Evolutionary conservation across 2,329 filamentous ascomycete species (phyloP), one percentile per base, ranked within the genome.

Genomic region (Penicillium sp.): DNA sequence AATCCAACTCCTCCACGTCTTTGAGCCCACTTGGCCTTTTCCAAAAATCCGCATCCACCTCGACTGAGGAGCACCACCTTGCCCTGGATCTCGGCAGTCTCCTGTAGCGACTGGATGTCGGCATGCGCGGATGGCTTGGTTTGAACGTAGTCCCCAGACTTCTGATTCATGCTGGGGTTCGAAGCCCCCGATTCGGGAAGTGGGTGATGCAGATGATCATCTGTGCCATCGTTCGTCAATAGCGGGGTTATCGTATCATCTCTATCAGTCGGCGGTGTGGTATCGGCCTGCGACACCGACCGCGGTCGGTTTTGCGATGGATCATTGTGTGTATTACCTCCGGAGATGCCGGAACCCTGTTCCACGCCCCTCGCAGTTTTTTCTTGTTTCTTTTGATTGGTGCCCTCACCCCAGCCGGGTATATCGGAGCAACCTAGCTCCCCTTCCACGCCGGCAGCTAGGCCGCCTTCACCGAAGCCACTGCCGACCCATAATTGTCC

Each of bases 21-120:
- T 72, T 99, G 94, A 11, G 90, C 91, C 94, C 94, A 99, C 78
- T 95, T 93, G 60, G 94, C 91, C 75, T 99, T 99, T 70, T 97
- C 93, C 56, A 97, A 76, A 71, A 99, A 99, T 5, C 94, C 94
- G 73, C 94, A 99, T 7, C 93, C 94, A 54, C 94, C 94, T 52
- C 94, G 86, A 72, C 91, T 95, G 53, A 99, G 80, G 49, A 99
- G 79, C 2, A 96, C 94, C 45, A 99, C 86, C 75, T 96, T 97
- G 62, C 94, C 94, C 31, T 87, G 83, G 60, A 99, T 97, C 71
- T 97, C 93, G 21, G 93, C 92, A 49, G 87, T 87, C 75, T 97
- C 91, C 74, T 97, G 92, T 57, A 96, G 80, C 1, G 89, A 93
- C 71, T 96, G 91, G 58, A 96, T 96, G 73, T 97, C 91, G 57